Percentiles rank a stretch among this genome's conserved stretches.
phyloP scores from a whole-genome alignment of 139 green algal genomes.

The Nannochloris sp. region DNA sequence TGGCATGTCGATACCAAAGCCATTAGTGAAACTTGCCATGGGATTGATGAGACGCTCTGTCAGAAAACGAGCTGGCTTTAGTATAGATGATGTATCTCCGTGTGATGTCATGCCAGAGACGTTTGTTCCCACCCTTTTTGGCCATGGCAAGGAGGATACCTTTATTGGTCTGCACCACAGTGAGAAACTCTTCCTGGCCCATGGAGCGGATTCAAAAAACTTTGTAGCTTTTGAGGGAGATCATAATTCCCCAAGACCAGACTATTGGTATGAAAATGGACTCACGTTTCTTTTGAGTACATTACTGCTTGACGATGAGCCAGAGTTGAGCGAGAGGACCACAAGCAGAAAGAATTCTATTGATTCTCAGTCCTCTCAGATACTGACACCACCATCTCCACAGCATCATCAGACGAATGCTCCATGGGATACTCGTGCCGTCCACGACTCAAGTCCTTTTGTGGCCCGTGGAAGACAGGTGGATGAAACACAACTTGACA shows the following conservation, averaged over 20 bases:
- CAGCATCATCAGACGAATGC: neutral
- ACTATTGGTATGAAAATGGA: slow-evolving; percentile 76
- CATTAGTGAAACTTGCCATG: slow-evolving; percentile 38
- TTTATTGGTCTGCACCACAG: slow-evolving; percentile 73
- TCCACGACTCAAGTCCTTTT: neutral
- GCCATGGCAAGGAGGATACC: slow-evolving; percentile 69
- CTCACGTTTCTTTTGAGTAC: slow-evolving; percentile 66
- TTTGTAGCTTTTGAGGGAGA: slow-evolving; percentile 81
- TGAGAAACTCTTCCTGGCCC: slow-evolving; percentile 48
- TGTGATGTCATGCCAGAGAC: slow-evolving; percentile 31
- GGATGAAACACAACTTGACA: no score
- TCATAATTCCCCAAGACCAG: slow-evolving; percentile 72
- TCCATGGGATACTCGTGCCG: slow-evolving; percentile 1
- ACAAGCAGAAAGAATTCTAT: no score
- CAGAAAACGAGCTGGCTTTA: slow-evolving; percentile 62
- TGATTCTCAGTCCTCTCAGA: slow-evolving; percentile 12
- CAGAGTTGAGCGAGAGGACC: neutral
- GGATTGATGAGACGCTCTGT: slow-evolving; percentile 63
- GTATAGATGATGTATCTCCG: slow-evolving; percentile 60
- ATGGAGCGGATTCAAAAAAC: slow-evolving; percentile 79
- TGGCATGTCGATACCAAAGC: neutral
- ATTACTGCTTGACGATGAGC: neutral
- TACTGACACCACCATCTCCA: slow-evolving; percentile 26
- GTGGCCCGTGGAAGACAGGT: neutral
- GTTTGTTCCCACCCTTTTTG: slow-evolving; percentile 87